These are phyloP conservation scores for Tricholoma bakamatsutake DNA, from an alignment of 768 basidiomycete species.

Conservation along the genomic window DNA sequence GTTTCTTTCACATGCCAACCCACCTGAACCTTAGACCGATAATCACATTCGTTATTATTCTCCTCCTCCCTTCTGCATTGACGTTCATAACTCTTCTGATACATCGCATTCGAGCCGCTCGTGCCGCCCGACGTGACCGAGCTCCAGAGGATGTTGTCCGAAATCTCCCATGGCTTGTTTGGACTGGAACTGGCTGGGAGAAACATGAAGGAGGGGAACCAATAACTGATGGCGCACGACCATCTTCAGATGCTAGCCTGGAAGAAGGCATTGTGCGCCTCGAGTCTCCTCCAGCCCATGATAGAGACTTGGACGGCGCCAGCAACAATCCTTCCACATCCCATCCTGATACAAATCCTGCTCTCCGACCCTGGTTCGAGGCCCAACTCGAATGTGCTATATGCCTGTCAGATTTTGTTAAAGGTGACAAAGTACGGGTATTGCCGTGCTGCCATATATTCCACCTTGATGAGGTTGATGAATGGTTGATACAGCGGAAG, in stretches of 20 bases:
- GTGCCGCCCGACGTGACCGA: conserved; percentile 77
- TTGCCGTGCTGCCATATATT: conserved; percentile 95
- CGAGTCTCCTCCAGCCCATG: conserved; percentile 18
- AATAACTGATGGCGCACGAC: conserved; percentile 20
- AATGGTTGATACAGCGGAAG: conserved; percentile 89
- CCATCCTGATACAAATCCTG: conserved; percentile 20
- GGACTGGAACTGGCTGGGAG: conserved; percentile 78
- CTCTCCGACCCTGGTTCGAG: conserved; percentile 69
- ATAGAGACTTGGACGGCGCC: conserved; percentile 13
- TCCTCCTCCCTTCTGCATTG: conserved; percentile 84
- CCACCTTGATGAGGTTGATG: conserved; percentile 86
- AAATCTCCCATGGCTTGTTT: conserved; percentile 75
- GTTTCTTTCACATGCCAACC: conserved; percentile 7
- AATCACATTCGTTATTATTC: conserved; percentile 79
- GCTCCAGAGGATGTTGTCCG: conserved; percentile 79
- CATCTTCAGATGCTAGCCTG: conserved; percentile 30
- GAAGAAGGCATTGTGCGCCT: conserved; percentile 28
- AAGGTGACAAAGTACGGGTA: conserved; percentile 87
- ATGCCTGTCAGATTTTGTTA: conserved; percentile 80
- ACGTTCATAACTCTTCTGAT: conserved; percentile 87
- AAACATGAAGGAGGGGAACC: conserved; percentile 52
- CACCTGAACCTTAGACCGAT: conserved; percentile 53
- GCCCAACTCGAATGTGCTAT: conserved; percentile 87
- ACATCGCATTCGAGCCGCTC: conserved; percentile 79
- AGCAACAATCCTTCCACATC: conserved; percentile 36